A percentile compares a stretch with the other conserved stretches of the same genome.
These are phyloP conservation scores for Candida golubevii DNA, from an alignment of 805 yeast species.

Conservation along the genomic window DNA sequence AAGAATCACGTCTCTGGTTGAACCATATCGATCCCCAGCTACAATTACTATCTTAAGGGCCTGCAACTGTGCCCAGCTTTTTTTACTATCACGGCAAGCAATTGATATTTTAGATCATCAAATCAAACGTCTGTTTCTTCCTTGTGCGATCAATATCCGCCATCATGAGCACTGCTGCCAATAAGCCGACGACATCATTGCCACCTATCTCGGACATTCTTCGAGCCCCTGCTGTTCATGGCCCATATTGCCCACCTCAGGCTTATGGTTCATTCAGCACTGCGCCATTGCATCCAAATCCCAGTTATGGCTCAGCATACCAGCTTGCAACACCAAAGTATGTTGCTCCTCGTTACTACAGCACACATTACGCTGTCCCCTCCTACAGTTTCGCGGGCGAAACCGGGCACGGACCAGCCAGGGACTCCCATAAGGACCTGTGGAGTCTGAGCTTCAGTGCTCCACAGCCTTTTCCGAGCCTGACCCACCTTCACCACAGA, in stretches of 20 bases:
- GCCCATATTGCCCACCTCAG: constrained; percentile 3
- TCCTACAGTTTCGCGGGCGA: constrained; percentile 7
- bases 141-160: background rate
- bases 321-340: constrained; percentile 7
- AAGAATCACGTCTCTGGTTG: too few species aligned
- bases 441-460: constrained; percentile 2
- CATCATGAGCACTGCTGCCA: background rate
- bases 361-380: constrained; percentile 1
- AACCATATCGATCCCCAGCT: too few species aligned
- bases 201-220: constrained; percentile 43
- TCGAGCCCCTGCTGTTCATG: constrained; percentile 4
- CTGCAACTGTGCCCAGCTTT: too few species aligned
- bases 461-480: constrained; percentile 1
- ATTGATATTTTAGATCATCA: too few species aligned
- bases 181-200: constrained; percentile 27
- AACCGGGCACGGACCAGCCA: constrained; percentile 1
- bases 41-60: too few species aligned
- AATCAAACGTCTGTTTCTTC: too few species aligned
- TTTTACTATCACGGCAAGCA: too few species aligned
- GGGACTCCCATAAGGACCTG: background rate
- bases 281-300: constrained; percentile 3
- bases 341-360: constrained; percentile 13
- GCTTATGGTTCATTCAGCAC: constrained; percentile 5
- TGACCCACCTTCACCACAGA: background rate
- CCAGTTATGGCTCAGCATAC: constrained; percentile 1